Evolutionary conservation across 345 rosid species (phyloP).

Genomic region (Bruguiera parviflora): DNA sequence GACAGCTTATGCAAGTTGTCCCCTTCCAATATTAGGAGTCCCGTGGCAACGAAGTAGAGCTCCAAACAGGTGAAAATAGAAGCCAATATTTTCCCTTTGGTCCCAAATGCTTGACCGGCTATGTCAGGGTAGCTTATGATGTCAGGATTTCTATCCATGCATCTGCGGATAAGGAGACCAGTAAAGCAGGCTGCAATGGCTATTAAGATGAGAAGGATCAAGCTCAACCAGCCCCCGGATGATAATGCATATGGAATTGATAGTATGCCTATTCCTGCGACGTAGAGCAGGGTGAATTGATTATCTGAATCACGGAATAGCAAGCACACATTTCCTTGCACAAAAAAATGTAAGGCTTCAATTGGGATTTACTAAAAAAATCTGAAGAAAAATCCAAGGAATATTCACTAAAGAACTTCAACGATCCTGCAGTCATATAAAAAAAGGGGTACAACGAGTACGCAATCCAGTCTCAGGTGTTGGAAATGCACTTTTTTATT

Average conservation of each 20-base stretch:
- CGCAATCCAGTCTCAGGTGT: too few species aligned
- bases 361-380: too few species aligned
- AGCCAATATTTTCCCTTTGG: constrained; percentile 35
- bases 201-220: constrained; percentile 30
- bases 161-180: constrained; percentile 33
- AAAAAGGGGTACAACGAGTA: too few species aligned
- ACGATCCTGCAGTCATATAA: too few species aligned
- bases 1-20: constrained; percentile 44
- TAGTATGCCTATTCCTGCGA: constrained; percentile 39
- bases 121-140: constrained; percentile 36
- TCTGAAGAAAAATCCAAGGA: too few species aligned
- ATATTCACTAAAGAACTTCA: too few species aligned
- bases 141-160: constrained; percentile 34
- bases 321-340: too few species aligned
- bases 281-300: background rate
- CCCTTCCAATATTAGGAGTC: constrained; percentile 43
- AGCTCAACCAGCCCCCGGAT: constrained; percentile 49
- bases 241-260: constrained; percentile 48
- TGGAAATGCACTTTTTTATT: too few species aligned
- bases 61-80: constrained; percentile 39
- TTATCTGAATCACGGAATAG: too few species aligned
- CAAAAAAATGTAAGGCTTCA: too few species aligned
- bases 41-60: constrained; percentile 48
- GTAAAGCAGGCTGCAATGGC: constrained; percentile 40
- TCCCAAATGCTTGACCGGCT: constrained; percentile 41